Evolutionary conservation across 2,329 filamentous ascomycete genomes (phyloP).

Genomic region (Colletotrichum chlorophyti): DNA sequence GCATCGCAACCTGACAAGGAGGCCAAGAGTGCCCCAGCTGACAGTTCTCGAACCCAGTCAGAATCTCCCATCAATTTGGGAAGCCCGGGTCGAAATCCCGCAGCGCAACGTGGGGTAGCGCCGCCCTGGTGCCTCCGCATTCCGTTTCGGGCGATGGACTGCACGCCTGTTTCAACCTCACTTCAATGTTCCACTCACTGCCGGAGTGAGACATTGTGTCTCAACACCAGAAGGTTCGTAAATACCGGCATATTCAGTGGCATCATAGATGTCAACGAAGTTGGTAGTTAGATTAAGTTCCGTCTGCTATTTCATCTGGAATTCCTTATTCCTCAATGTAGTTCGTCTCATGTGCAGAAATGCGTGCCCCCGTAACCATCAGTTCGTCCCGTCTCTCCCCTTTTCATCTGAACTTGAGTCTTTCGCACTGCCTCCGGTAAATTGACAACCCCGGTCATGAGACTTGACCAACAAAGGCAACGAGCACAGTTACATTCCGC

Average conservation of each 20-base stretch:
- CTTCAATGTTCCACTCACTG: neutral
- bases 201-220: neutral
- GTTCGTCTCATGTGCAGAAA: conserved; percentile 21
- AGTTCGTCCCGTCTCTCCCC: neutral
- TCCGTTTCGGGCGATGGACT: conserved; percentile 24
- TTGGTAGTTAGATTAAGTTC: too few relatives aligned
- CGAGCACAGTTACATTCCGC: conserved; percentile 25
- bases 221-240: neutral
- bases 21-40: conserved; percentile 9
- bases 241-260: too few relatives aligned
- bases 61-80: conserved; percentile 4
- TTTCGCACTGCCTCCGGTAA: conserved; percentile 15
- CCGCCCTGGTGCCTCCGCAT: conserved; percentile 22
- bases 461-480: conserved; percentile 27
- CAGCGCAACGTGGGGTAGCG: conserved; percentile 18
- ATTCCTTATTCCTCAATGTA: conserved; percentile 1
- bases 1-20: conserved; percentile 12
- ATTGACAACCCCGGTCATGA: conserved; percentile 17
- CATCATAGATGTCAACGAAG: too few relatives aligned
- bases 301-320: too few relatives aligned
- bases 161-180: conserved; percentile 27
- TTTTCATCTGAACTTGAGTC: conserved; percentile 10
- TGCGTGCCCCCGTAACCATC: neutral
- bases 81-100: conserved; percentile 25
- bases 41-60: neutral